Evolutionary conservation across 371 early-diverging fungal species (phyloP).

Genomic region (Mucor sp.): DNA sequence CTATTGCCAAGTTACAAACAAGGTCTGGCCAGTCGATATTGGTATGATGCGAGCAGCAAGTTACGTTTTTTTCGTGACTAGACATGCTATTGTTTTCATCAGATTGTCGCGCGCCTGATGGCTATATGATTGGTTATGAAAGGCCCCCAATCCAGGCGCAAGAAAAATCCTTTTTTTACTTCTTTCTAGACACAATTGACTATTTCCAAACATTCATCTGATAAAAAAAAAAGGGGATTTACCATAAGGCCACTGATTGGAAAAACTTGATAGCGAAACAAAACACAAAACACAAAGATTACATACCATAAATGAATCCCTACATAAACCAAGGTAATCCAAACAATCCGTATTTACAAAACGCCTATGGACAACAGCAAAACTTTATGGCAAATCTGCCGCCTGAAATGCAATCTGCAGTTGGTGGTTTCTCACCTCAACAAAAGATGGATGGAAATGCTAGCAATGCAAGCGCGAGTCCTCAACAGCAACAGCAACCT

Average conservation of each 20-base stretch:
- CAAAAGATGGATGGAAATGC: conserved; percentile 10
- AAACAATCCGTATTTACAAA: conserved; percentile 34
- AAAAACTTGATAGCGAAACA: neutral
- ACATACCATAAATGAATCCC: conserved; percentile 30
- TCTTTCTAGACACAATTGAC: neutral
- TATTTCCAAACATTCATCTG: neutral
- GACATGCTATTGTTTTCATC: neutral
- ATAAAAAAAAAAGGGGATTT: neutral
- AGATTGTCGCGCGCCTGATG: neutral
- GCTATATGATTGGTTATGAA: neutral
- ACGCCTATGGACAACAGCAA: conserved; percentile 23
- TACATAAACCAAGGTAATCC: conserved; percentile 31
- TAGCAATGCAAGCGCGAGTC: conserved; percentile 10
- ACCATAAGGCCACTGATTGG: neutral
- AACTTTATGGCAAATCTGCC: conserved; percentile 37
- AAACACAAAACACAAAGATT: neutral
- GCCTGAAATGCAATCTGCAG: conserved; percentile 28
- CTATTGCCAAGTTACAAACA: neutral
- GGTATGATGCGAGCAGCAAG: neutral
- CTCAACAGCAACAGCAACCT: conserved; percentile 16
- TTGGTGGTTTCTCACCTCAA: conserved; percentile 9
- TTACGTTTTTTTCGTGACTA: neutral
- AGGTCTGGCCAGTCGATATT: neutral
- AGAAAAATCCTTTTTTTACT: neutral
- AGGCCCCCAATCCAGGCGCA: neutral